Base-by-base conservation (phyloP, 805 yeast species). In the Ascoidea rubescens region DNA sequence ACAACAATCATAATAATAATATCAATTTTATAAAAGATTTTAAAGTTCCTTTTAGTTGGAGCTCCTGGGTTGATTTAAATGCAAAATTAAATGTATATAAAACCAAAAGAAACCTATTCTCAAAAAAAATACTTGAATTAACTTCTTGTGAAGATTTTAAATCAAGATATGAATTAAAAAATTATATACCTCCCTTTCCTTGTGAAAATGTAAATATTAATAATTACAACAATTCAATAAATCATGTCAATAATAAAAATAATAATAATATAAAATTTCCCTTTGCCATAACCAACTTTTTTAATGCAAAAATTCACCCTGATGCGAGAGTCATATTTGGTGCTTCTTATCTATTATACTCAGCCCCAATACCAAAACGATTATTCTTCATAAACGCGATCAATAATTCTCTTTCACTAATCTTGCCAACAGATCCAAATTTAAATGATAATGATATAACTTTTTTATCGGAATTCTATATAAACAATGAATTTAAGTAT, bases 11-110 rank as follows among this genome's bases (percentile, higher is more conserved):
- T 7, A 6, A 33, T 10, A 10, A 6, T 33, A 33, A 33, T 33
- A 33, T 7, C 42, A 33, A 33, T 33, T 6, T 7, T 33, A 33
- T 33, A 33, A 33, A 7, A 33, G 37, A 47, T 33, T 17, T 47
- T 8, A 51, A 56, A 2, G 56, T 77, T 0, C 73, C 75, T 1
- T 76, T 77, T 56, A 75, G 75, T 48, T 78, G 82, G 82, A 71
- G 71, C 50, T 82, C 77, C 55, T 77, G 80, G 79, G 67, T 68
- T 0, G 77, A 75, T 56, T 62, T 74, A 57, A 67, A 69, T 48
- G 59, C 69, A 17, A 58, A 67, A 7, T 32, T 47, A 16, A 12
- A 47, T 28, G n/a, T 14, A 28, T 28, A 47, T 33, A 33, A 47
- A 12, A 47, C 16, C 12, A 14, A 47, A n/a, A 47, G 12, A 31